Evolutionary conservation across 768 basidiomycete species (phyloP), one percentile per base, ranked within the genome.

Genomic region (Boletellus emodensis): DNA sequence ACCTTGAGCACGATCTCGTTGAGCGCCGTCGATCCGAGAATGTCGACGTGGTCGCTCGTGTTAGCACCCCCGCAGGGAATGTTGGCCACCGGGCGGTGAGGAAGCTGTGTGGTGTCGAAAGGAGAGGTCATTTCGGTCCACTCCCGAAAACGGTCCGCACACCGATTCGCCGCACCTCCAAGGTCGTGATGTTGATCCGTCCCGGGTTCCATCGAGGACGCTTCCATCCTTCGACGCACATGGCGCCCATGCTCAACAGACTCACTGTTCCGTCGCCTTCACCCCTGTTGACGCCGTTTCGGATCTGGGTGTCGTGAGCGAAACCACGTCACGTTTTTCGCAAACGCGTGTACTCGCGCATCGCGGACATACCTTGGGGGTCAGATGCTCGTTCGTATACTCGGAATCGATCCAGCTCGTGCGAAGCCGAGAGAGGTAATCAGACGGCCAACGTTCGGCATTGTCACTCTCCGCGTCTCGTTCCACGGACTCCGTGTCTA

Each of bases 151-250:
- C n/a, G n/a, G n/a, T n/a, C n/a, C 20, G 50, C 10, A 17, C 34
- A 42, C 33, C 39, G 34, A 17, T 41, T 47, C 42, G 6, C 57
- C 73, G 55, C 58, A 93, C 88, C 81, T 94, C 92, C 49, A 94
- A 82, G 14, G 94, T 95, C 22, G 84, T 82, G 42, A 97, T 71
- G 58, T 82, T 79, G 63, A 96, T 92, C n/a, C 86, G 79, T 12
- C 82, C 87, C 1, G 95, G 95, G 67, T 97, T 98, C 91, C 92
- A 97, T 47, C 84, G 75, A 54, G 78, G 78, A 49, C 84, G 75
- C 67, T 88, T 89, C 95, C 94, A 96, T 7, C 94, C 95, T 62
- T 93, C 91, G 11, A 88, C 85, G 61, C 95, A 97, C 93, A 98
- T 96, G n/a, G 89, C 83, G 14, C 94, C 95, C 46, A 94, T 75